These are phyloP conservation scores for Aspergillus phoenicis DNA, from an alignment of 2,329 filamentous ascomycete genomes.

Conservation along the genomic window DNA sequence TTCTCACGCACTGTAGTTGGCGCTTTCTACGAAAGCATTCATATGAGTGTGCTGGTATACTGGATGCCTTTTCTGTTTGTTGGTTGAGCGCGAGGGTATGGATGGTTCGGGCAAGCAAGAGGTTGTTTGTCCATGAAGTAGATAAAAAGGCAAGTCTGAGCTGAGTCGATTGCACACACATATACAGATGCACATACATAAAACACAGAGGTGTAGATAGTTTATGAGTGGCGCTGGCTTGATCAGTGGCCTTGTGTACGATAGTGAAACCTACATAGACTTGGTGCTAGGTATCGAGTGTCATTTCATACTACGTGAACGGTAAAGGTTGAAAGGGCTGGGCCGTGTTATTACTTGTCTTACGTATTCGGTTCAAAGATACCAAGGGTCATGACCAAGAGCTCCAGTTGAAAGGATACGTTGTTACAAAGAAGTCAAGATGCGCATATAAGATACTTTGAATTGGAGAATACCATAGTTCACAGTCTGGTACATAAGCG, in stretches of 20 bases:
- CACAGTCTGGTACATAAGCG: slow-evolving; percentile 16
- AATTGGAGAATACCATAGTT: slow-evolving; percentile 1
- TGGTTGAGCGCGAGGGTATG: neutral
- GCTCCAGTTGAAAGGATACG: too few species aligned
- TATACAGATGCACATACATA: neutral
- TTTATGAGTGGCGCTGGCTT: neutral
- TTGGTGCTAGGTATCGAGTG: neutral
- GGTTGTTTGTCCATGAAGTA: slow-evolving; percentile 21
- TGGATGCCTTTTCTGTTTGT: neutral
- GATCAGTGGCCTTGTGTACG: neutral
- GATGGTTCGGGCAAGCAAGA: neutral
- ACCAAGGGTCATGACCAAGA: too few species aligned
- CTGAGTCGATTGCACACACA: slow-evolving; percentile 18
- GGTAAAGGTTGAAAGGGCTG: too few species aligned
- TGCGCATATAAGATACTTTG: neutral
- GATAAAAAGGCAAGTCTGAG: slow-evolving; percentile 42
- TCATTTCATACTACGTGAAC: too few species aligned
- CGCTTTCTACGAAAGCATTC: neutral
- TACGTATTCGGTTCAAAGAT: too few species aligned
- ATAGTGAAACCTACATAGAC: neutral
- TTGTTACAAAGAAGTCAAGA: neutral
- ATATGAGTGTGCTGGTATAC: neutral
- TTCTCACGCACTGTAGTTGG: slow-evolving; percentile 6
- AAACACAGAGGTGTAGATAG: neutral
- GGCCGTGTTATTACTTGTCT: too few species aligned